phyloP scores from a whole-genome alignment of 306 rosid genomes.

The Quercus agrifolia region DNA sequence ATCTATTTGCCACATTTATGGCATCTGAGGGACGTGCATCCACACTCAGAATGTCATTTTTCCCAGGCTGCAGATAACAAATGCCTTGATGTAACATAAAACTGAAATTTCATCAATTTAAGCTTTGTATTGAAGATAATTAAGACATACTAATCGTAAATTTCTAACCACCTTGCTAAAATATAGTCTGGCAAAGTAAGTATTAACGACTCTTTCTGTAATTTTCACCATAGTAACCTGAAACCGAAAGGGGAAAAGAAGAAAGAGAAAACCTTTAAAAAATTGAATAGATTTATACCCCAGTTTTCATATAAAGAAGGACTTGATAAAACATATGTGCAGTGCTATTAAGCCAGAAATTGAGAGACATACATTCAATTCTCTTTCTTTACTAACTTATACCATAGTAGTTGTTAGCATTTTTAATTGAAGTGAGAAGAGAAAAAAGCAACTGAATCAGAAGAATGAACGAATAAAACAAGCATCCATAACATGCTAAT shows the following conservation, averaged over 20 bases:
- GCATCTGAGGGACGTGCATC: conserved; percentile 98
- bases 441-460: conserved; percentile 9
- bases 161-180: conserved; percentile 64
- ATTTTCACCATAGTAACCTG: conserved; percentile 88
- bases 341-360: background rate
- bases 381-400: background rate
- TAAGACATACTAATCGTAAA: conserved; percentile 1
- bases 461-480: conserved; percentile 1
- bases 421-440: background rate
- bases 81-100: conserved; percentile 16
- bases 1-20: conserved; percentile 79
- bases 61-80: conserved; percentile 73
- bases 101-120: conserved; percentile 5
- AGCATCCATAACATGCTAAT: conserved; percentile 17
- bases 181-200: conserved; percentile 83
- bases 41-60: conserved; percentile 57
- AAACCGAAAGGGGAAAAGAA: conserved; percentile 1
- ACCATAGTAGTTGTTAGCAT: background rate
- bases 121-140: conserved; percentile 5
- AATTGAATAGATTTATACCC: conserved; percentile 9
- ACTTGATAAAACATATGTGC: no score
- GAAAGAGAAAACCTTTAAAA: conserved; percentile 13
- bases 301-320: conserved; percentile 2
- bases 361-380: background rate
- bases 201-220: conserved; percentile 74